Evolutionary conservation across 139 green algal species (phyloP), one percentile per base, ranked within the genome.

Genomic region (Tetradesmus obliquus): DNA sequence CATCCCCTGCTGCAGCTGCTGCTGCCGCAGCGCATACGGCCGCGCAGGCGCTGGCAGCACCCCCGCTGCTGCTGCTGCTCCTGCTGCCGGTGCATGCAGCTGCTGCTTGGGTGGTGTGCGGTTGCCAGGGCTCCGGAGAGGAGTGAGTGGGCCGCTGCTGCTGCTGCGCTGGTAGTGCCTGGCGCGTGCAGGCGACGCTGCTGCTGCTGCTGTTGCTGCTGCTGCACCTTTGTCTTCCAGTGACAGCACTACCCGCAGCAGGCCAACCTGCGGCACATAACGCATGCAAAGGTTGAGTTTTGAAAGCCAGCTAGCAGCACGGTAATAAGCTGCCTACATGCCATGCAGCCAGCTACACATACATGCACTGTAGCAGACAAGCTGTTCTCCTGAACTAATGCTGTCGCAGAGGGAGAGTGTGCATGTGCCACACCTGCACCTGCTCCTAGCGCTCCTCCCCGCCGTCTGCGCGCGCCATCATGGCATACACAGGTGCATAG

Each of bases 401-500:
- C 32, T 45, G 32, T 45, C 0, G 32, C 32, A 1, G 32, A 45
- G 32, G 32, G 32, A 45, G 32, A 45, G 32, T 45, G 32, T 45
- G 32, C 32, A 45, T 45, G 32, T 45, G 32, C 32, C 0, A 72
- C 86, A 94, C 91, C 92, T 94, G 90, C 55, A 94, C 92, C 5
- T 90, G 82, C 82, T 95, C 91, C 93, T 94, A 88, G 53, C 69
- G 76, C 60, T 84, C 79, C 8, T 66, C 8, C 6, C 57, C 8
- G 57, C 57, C 57, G 10, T 71, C 71, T 55, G 88, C 62, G 55
- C 79, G 55, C 9, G 82, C 69, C 82, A 95, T 89, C 8, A 94
- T 54, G 1, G 94, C 93, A 66, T 92, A 92, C 8, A 97, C 93
- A 24, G 94, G 92, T 53, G 93, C 95, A 82, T 95, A 95, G 9